Percentiles rank a stretch among this genome's conserved stretches.
phyloP scores from a whole-genome alignment of 129 eudicot species.

The Logfia minima region DNA sequence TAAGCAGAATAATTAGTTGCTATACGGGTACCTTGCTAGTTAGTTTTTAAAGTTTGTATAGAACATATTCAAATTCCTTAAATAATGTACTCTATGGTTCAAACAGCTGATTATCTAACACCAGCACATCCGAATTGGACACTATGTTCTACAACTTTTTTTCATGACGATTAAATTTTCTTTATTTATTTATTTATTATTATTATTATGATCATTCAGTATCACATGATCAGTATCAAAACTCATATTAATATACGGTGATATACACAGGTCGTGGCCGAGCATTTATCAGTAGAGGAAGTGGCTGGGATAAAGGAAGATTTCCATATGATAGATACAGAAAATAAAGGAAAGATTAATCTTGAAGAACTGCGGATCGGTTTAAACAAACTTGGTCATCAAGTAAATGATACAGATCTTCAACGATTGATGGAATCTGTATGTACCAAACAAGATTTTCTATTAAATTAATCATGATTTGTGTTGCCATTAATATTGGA shows the following conservation, averaged over 20 bases:
- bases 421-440: conserved; percentile 72
- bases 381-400: conserved; percentile 68
- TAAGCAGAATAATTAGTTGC: no score
- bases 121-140: neutral
- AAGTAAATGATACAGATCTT: conserved; percentile 58
- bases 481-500: neutral
- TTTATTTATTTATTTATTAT: no score
- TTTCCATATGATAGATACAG: conserved; percentile 64
- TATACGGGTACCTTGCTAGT: no score
- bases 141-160: no score
- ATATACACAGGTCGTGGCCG: conserved; percentile 62
- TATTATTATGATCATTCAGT: no score
- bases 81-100: neutral
- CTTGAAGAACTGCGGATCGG: conserved; percentile 64
- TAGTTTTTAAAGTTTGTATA: no score
- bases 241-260: neutral
- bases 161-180: no score
- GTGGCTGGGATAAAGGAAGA: conserved; percentile 71
- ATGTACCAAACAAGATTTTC: conserved; percentile 17
- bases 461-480: neutral
- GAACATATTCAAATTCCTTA: no score
- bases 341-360: conserved; percentile 59
- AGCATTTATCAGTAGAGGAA: conserved; percentile 76
- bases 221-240: neutral
- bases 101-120: neutral